These are phyloP conservation scores for Rhodotorula kratochvilovae DNA, from an alignment of 768 basidiomycete genomes.

Conservation along the genomic window DNA sequence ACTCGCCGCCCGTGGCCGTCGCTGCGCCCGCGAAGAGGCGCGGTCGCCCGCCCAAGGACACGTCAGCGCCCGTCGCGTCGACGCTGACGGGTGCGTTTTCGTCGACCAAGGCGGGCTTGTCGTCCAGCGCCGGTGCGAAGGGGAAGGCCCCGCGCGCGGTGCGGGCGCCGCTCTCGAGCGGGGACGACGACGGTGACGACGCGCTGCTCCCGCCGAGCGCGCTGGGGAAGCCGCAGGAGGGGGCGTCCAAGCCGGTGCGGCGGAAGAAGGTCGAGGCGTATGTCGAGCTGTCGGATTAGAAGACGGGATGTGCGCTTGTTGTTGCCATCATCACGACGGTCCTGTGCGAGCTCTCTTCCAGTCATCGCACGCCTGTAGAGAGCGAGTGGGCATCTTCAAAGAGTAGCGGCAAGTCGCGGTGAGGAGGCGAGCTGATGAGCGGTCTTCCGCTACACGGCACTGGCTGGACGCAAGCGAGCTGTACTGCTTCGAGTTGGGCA, in stretches of 20 bases:
- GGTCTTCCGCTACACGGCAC: too few species aligned
- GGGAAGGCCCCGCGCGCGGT: too few species aligned
- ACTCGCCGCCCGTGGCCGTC: not conserved
- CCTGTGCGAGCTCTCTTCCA: too few species aligned
- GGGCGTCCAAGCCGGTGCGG: not conserved
- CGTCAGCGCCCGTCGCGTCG: not conserved
- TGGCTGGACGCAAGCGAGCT: too few species aligned
- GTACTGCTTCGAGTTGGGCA: too few species aligned
- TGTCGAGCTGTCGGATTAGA: slow-evolving; percentile 21
- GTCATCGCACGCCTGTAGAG: too few species aligned
- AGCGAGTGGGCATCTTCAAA: too few species aligned
- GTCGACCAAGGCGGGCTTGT: slow-evolving; percentile 3
- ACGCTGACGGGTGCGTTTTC: not conserved
- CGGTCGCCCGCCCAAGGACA: not conserved
- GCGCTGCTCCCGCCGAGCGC: not conserved
- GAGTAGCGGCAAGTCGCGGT: too few species aligned
- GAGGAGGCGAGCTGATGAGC: too few species aligned
- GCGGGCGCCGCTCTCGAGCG: not conserved
- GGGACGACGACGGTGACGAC: not conserved
- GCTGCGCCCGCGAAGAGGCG: slow-evolving; percentile 1
- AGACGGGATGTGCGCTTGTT: too few species aligned
- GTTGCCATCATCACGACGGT: too few species aligned
- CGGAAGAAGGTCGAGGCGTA: slow-evolving; percentile 6
- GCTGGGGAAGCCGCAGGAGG: not conserved
- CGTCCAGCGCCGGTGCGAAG: not conserved